A percentile compares a stretch with the other conserved stretches of the same genome.
These are phyloP conservation scores for Prunus fruticosa DNA, from an alignment of 306 rosid species.

Conservation along the genomic window DNA sequence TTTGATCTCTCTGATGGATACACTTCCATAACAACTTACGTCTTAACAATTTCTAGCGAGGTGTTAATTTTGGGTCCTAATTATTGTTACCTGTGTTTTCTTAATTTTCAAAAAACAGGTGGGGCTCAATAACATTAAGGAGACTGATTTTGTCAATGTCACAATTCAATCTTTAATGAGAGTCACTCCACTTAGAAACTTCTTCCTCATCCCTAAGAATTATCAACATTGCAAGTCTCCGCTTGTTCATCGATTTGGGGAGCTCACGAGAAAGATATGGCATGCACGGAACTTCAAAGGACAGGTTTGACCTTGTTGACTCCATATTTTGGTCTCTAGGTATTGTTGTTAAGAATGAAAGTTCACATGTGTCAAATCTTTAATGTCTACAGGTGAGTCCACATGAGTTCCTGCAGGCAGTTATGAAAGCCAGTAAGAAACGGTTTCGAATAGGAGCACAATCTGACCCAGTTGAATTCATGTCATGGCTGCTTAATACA, in stretches of 20 bases:
- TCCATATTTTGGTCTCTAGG: not conserved
- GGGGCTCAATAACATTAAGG: conserved; percentile 95
- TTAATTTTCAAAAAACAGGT: conserved; percentile 44
- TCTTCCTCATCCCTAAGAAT: conserved; percentile 85
- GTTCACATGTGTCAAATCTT: conserved; percentile 14
- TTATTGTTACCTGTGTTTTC: conserved; percentile 3
- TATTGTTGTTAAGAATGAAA: not conserved
- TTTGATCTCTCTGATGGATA: not conserved
- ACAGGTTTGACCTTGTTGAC: conserved; percentile 59
- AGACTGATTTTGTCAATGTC: conserved; percentile 96
- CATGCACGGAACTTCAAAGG: conserved; percentile 95
- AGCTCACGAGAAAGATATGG: conserved; percentile 97
- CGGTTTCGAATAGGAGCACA: conserved; percentile 81
- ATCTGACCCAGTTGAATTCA: conserved; percentile 95
- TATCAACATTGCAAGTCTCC: conserved; percentile 81
- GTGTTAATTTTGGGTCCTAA: conserved; percentile 20
- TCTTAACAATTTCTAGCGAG: not conserved
- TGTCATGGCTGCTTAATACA: conserved; percentile 95
- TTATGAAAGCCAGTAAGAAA: conserved; percentile 96
- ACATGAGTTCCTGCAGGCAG: conserved; percentile 94
- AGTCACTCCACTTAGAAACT: conserved; percentile 88
- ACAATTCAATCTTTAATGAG: conserved; percentile 96
- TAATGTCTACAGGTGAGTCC: conserved; percentile 78
- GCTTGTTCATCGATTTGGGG: conserved; percentile 95
- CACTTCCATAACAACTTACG: not conserved